phyloP scores from a whole-genome alignment of 2,329 filamentous ascomycete species.

The Aspergillus awamori region DNA sequence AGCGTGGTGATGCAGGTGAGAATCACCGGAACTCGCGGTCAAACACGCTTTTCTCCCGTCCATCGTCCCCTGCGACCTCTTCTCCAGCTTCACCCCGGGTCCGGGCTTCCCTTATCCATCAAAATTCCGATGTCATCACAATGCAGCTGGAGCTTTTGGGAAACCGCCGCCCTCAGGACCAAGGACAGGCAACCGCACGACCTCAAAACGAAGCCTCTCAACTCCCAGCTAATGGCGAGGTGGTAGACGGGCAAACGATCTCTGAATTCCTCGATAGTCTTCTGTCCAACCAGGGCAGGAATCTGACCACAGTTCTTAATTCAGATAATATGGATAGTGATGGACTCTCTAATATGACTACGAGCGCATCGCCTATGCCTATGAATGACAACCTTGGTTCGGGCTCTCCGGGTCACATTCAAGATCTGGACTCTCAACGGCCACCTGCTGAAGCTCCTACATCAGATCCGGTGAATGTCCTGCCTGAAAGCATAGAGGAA shows the following conservation, averaged over 20 bases:
- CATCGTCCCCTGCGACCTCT: constrained; percentile 45
- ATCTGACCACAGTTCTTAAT: constrained; percentile 19
- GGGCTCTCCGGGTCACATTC: constrained; percentile 10
- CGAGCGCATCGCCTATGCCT: constrained; percentile 20
- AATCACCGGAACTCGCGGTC: constrained; percentile 38
- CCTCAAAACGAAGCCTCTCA: constrained; percentile 18
- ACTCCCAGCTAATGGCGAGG: constrained; percentile 17
- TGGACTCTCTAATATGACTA: constrained; percentile 26
- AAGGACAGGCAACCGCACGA: constrained; percentile 21
- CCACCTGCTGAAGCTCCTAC: constrained; percentile 14
- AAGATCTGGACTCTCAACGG: constrained; percentile 13
- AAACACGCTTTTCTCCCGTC: constrained; percentile 45
- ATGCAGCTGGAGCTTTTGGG: constrained; percentile 48
- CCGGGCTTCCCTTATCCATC: constrained; percentile 47
- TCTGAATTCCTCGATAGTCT: constrained; percentile 42
- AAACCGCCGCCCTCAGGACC: constrained; percentile 31
- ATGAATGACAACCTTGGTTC: constrained; percentile 16
- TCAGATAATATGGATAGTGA: constrained; percentile 27
- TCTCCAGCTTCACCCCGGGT: constrained; percentile 46
- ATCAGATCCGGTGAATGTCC: constrained; percentile 26
- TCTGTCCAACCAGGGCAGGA: constrained; percentile 34
- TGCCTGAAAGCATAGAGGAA: constrained; percentile 38
- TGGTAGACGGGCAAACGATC: constrained; percentile 32
- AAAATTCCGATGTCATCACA: constrained; percentile 47
- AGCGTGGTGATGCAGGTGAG: constrained; percentile 13